Evolutionary conservation across 805 yeast genomes (phyloP).

Genomic region (Candida xyloterini): DNA sequence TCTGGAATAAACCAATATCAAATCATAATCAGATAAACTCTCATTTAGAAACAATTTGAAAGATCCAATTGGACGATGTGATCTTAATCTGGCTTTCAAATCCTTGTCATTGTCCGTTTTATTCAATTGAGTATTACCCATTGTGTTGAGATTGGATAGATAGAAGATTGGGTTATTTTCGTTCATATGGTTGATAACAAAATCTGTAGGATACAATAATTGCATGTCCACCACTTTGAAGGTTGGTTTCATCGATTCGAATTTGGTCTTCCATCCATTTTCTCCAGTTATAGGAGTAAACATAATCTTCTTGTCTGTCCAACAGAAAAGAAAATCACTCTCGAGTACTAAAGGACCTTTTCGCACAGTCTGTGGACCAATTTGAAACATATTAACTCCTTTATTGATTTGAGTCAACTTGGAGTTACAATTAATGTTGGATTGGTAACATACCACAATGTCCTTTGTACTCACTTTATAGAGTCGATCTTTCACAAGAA

Average conservation of each 20-base stretch:
- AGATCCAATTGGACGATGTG: slow-evolving; percentile 28
- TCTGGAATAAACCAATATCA: slow-evolving; percentile 28
- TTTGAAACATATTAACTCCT: slow-evolving; percentile 57
- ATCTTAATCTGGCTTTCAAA: slow-evolving; percentile 25
- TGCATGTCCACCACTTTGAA: slow-evolving; percentile 24
- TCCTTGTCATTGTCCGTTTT: slow-evolving; percentile 24
- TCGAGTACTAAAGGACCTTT: slow-evolving; percentile 54
- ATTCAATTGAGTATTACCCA: slow-evolving; percentile 27
- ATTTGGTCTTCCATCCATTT: slow-evolving; percentile 21
- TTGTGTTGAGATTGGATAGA: slow-evolving; percentile 27
- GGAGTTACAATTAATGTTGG: slow-evolving; percentile 40
- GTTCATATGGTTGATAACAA: slow-evolving; percentile 28
- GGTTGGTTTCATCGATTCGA: slow-evolving; percentile 29
- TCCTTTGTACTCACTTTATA: slow-evolving; percentile 63
- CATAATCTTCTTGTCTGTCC: slow-evolving; percentile 46
- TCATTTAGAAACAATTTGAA: slow-evolving; percentile 24
- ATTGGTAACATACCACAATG: slow-evolving; percentile 54
- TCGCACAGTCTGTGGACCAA: slow-evolving; percentile 69
- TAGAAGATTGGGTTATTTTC: slow-evolving; percentile 30
- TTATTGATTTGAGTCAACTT: slow-evolving; percentile 25
- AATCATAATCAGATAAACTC: slow-evolving; percentile 21
- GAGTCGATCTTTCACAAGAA: slow-evolving; percentile 57
- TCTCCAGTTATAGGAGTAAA: slow-evolving; percentile 30
- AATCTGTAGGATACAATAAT: slow-evolving; percentile 28
- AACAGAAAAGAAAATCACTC: slow-evolving; percentile 50